Base-by-base conservation (phyloP, 2,329 filamentous ascomycete genomes). In the Fusarium sp. region DNA sequence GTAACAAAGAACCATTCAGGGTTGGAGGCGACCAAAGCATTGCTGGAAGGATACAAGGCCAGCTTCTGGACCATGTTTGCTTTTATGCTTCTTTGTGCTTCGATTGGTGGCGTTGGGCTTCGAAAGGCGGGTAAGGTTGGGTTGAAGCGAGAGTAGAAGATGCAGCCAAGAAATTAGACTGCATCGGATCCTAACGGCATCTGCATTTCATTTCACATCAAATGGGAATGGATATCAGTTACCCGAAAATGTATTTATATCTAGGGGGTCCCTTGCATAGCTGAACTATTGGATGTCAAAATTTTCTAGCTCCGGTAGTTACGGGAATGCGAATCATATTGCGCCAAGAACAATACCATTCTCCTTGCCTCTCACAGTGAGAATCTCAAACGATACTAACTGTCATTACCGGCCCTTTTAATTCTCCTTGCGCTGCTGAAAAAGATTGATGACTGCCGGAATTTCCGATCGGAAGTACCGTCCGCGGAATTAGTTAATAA, bases 11-110 rank as follows among this genome's bases (percentile, higher is more conserved):
- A 79, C 8, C 70, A 77, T 42, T 59, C 68, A 3, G 76, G 75
- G 6, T 75, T 74, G 56, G 66, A 57, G 4, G 59, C 61, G 4
- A 68, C 75, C 1, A 52, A 75, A 4, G 81, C 81, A 1, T 77
- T 86, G 45, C 79, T 86, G 78, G 75, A 78, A n/a, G 85, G 85
- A 2, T 87, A 86, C 53, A 78, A 81, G 38, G 85, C 83, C 0
- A 81, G 81, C 3, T 87, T 86, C 70, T 87, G 85, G 86, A 77
- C 81, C 0, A 82, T 83, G 75, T 85, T 86, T 77, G 84, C 73
- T 1, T 78, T 81, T 18, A 85, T 85, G 79, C 60, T 86, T n/a
- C 32, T 80, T 11, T 80, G 80, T 42, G 79, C 76, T 50, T 66
- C 76, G 0, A 70, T 86, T 54, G 81, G 82, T 7, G 78, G 71